Percentiles rank a stretch among this genome's conserved stretches.
Conservation (phyloP, 805 yeast genomes). For the Candida peoriensis region DNA sequence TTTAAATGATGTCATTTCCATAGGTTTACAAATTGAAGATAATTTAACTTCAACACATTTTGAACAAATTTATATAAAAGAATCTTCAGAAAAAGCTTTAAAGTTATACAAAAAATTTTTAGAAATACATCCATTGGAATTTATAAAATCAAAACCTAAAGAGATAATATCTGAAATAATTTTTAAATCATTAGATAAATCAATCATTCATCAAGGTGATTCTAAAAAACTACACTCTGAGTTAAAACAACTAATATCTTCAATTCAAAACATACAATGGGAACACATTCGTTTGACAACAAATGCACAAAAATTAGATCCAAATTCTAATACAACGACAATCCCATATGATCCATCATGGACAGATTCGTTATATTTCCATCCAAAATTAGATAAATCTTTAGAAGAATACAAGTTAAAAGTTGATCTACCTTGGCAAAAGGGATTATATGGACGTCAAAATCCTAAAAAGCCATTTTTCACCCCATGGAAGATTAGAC, state of each 20-base stretch:
- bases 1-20: conserved; percentile 10
- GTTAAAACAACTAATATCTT: conserved; percentile 19
- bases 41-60: conserved; percentile 11
- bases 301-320: conserved; percentile 24
- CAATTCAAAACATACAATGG: conserved; percentile 19
- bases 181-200: conserved; percentile 5
- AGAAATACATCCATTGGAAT: conserved; percentile 10
- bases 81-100: conserved; percentile 20
- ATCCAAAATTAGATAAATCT: conserved; percentile 39
- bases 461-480: conserved; percentile 78
- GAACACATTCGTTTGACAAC: conserved; percentile 27
- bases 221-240: conserved; percentile 26
- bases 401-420: conserved; percentile 44
- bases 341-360: conserved; percentile 46
- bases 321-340: conserved; percentile 19
- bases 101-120: conserved; percentile 17
- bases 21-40: conserved; percentile 14
- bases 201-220: conserved; percentile 22
- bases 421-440: conserved; percentile 79
- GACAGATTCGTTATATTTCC: conserved; percentile 41
- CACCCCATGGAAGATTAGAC: conserved; percentile 96
- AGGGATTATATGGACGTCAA: conserved; percentile 70
- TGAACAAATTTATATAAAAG: conserved; percentile 5
- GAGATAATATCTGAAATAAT: conserved; percentile 9
- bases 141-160: conserved; percentile 10